These are phyloP conservation scores for Aspergillus carlsbadensis DNA, from an alignment of 495 filamentous ascomycete species.

Conservation along the genomic window DNA sequence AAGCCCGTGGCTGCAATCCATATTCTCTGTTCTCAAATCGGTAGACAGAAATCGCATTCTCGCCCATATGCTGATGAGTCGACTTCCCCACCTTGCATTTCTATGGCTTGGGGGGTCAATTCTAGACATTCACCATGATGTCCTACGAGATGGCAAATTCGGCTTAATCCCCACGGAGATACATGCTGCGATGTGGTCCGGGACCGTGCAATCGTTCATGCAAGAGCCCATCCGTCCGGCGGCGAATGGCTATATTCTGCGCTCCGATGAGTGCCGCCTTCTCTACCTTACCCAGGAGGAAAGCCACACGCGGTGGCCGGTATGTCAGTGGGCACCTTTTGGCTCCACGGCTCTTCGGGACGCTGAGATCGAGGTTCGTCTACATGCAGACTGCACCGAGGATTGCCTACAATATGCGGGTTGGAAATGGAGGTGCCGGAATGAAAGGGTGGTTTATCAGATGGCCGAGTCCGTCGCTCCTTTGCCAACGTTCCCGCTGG, in stretches of 20 bases:
- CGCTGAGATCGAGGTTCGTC: conserved; percentile 4
- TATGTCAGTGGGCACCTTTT: not conserved
- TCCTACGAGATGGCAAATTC: conserved; percentile 2
- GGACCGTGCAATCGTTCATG: conserved; percentile 5
- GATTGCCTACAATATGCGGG: conserved; percentile 4
- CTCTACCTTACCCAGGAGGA: conserved; percentile 5
- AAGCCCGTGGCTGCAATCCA: conserved; percentile 7
- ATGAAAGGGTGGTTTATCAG: not conserved
- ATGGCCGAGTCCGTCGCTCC: not conserved
- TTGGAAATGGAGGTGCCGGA: conserved; percentile 5
- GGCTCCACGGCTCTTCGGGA: conserved; percentile 1
- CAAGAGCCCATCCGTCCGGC: conserved; percentile 6
- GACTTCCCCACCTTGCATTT: conserved; percentile 7
- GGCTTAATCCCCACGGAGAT: not conserved
- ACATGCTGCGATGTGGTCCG: conserved; percentile 2
- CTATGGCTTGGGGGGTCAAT: conserved; percentile 3
- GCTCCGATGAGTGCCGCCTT: conserved; percentile 3
- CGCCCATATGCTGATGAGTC: conserved; percentile 4
- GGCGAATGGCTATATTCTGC: not conserved
- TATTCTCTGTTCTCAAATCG: not conserved
- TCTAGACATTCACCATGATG: not conserved
- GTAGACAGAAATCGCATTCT: not conserved
- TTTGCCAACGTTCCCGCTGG: not conserved
- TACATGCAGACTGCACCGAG: conserved; percentile 3
- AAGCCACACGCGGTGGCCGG: not conserved